Evolutionary conservation across 139 green algal genomes (phyloP).

Genomic region (Coelastrella sp.): DNA sequence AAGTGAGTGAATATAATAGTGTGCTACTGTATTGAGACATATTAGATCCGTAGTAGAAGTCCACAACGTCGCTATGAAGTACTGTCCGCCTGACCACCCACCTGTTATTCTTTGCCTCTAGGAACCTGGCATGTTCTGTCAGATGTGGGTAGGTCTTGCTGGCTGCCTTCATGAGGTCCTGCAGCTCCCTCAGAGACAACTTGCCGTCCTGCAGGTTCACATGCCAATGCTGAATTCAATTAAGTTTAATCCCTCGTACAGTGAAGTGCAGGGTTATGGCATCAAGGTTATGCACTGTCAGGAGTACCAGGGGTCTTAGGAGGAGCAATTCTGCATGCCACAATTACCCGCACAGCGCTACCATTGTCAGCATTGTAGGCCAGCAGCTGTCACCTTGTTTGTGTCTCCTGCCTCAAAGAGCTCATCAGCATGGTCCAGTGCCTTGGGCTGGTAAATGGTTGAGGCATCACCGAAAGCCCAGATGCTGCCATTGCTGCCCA

Average conservation of each 20-base stretch:
- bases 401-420: constrained; percentile 73
- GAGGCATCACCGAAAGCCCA: constrained; percentile 88
- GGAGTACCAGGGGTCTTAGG: neutral
- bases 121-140: constrained; percentile 78
- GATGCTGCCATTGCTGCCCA: constrained; percentile 83
- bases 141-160: constrained; percentile 79
- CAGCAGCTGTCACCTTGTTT: constrained; percentile 1
- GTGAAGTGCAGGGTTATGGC: neutral
- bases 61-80: neutral
- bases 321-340: neutral
- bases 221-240: too few species aligned
- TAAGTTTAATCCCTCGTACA: too few species aligned
- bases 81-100: constrained; percentile 5
- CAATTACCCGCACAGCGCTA: neutral
- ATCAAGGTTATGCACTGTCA: neutral
- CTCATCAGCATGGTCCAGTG: constrained; percentile 62
- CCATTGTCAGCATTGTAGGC: neutral
- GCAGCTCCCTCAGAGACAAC: constrained; percentile 41
- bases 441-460: constrained; percentile 81
- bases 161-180: neutral
- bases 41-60: neutral
- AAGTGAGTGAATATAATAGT: neutral
- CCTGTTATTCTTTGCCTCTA: constrained; percentile 67
- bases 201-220: neutral
- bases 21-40: neutral